Base-by-base conservation (phyloP, 108 stramenopile species). In the Fistulifera solaris region DNA sequence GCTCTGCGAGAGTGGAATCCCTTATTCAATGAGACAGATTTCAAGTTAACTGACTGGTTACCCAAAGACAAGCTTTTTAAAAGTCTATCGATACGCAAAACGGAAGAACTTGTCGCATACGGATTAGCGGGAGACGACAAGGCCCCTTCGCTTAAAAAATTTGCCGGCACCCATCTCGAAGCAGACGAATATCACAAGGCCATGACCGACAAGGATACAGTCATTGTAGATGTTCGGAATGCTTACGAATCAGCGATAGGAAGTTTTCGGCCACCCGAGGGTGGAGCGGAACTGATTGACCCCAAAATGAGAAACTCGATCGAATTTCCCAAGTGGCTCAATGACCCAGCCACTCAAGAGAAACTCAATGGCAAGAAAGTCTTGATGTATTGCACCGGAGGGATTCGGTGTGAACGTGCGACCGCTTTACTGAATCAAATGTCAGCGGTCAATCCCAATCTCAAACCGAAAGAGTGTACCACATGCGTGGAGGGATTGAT, bases 221-320 rank as follows among this genome's bases (percentile, higher is more conserved):
- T 91, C 40, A 71, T 91, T 47, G 75, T 91, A 18, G 89, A 91
- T 72, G 89, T 91, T 25, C 67, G 89, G 0, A 91, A 91, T 35
- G 64, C 64, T 19, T 91, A 91, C 55, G 89, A 91, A 59, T 58
- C 65, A 0, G 72, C 67, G 1, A 81, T 91, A 46, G 89, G 89
- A 6, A 59, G 65, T 12, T 77, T 84, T 28, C 48, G 67, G 25
- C 86, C 86, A 1, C 86, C 86, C 1, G 49, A 58, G 63, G 63
- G n/a, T 17, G 83, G 87, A 8, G 87, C 83, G 0, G 62, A 66
- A 39, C 43, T 78, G 19, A 56, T 89, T 2, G 87, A 89, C 59
- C 87, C 87, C 28, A 78, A 80, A 56, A 74, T 89, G 77, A 52
- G 87, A 14, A 83, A 80, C 21, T 54, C 49, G 14, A 77, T 68